A percentile compares a stretch with the other conserved stretches of the same genome.
phyloP scores from a whole-genome alignment of 2,329 filamentous ascomycete species.

The Phyllosticta citribraziliensis region DNA sequence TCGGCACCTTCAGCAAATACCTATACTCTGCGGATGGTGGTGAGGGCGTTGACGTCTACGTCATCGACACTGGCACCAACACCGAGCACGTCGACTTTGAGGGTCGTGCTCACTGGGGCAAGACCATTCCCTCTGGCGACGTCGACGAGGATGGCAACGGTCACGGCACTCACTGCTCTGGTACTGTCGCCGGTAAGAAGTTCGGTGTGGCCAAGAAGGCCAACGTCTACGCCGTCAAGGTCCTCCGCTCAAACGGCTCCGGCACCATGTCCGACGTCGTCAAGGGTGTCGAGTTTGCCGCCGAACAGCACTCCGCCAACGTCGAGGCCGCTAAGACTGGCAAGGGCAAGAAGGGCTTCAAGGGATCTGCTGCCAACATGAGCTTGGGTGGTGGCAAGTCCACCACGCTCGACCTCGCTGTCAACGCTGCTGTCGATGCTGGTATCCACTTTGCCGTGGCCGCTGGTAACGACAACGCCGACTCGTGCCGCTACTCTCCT shows the following conservation, averaged over 20 bases:
- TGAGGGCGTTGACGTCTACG: constrained; percentile 96
- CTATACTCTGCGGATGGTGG: constrained; percentile 81
- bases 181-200: constrained; percentile 95
- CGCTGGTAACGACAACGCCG: constrained; percentile 96
- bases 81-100: constrained; percentile 91
- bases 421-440: constrained; percentile 84
- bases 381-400: constrained; percentile 97
- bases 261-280: constrained; percentile 98
- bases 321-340: constrained; percentile 71
- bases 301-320: constrained; percentile 66
- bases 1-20: constrained; percentile 97
- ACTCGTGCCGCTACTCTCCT: constrained; percentile 98
- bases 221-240: constrained; percentile 93
- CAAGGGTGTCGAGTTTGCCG: constrained; percentile 94
- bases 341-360: constrained; percentile 89
- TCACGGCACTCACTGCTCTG: constrained; percentile 98
- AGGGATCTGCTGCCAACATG: constrained; percentile 99
- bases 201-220: constrained; percentile 99
- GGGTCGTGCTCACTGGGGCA: constrained; percentile 90
- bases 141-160: constrained; percentile 90
- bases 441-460: constrained; percentile 97
- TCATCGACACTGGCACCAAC: constrained; percentile 98
- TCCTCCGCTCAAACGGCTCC: constrained; percentile 91
- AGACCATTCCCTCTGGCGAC: constrained; percentile 82
- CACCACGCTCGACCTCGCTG: constrained; percentile 76